A percentile compares a stretch with the other conserved stretches of the same genome.
These are phyloP conservation scores for Aureobasidium leucospermi DNA, from an alignment of 2,329 filamentous ascomycete species.

Conservation along the genomic window DNA sequence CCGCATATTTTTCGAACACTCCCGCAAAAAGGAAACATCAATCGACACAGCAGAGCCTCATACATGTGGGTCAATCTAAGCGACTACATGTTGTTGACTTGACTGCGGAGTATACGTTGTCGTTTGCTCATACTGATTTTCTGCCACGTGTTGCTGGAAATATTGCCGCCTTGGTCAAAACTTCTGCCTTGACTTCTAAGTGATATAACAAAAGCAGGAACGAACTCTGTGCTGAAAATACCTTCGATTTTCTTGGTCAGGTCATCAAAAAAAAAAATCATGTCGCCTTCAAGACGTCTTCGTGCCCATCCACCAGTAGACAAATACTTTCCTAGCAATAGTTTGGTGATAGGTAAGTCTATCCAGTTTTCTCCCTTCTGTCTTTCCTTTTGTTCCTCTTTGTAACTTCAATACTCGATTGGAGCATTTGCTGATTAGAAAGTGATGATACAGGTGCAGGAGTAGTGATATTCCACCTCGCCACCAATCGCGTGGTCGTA, in stretches of 20 bases:
- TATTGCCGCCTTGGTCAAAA: too few species aligned
- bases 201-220: too few species aligned
- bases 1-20: background rate
- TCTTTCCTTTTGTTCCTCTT: background rate
- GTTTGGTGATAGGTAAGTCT: slow-evolving; percentile 2
- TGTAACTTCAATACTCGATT: background rate
- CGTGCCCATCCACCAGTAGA: background rate
- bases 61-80: slow-evolving; percentile 3
- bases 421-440: background rate
- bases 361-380: background rate
- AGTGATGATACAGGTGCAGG: slow-evolving; percentile 30
- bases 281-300: background rate
- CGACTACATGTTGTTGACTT: background rate
- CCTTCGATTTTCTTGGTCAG: background rate
- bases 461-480: slow-evolving; percentile 45
- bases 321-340: slow-evolving; percentile 1
- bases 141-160: too few species aligned
- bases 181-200: too few species aligned
- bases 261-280: background rate
- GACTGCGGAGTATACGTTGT: background rate
- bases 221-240: too few species aligned
- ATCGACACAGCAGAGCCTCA: background rate
- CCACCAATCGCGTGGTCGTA: slow-evolving; percentile 38
- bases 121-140: too few species aligned
- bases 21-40: background rate